Base-by-base conservation (phyloP, 345 rosid genomes). In the Moringa oleifera region DNA sequence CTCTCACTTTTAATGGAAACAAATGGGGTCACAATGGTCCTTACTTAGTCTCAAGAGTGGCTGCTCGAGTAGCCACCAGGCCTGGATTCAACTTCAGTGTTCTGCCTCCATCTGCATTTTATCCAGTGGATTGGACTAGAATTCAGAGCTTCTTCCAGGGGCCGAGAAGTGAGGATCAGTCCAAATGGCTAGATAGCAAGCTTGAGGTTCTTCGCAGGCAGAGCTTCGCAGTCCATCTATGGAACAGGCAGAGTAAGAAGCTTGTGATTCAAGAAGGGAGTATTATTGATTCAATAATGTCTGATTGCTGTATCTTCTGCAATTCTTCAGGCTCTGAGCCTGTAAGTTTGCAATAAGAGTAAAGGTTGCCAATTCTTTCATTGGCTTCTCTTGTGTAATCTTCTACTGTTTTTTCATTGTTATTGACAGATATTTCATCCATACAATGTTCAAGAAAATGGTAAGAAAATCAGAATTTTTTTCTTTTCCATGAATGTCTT, bases 11-110 rank as follows among this genome's bases (percentile, higher is more conserved):
- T 54, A 76, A 94, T 72, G 97, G 97, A 18, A 88, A 78, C 76
- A 94, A 82, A 71, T 94, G 99, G 99, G 99, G 99, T 5, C 95
- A 94, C 56, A 94, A 94, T 55, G 99, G 99, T 59, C 99, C 95
- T 0, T 90, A 94, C 62, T 65, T 94, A 51, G 96, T 90, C 20
- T 94, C 97, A 0, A 77, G 99, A 63, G 99, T 94, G 7, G 79
- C 88, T 19, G 60, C 81, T 6, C 80, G 88, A 60, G 64, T 88
- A 15, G 61, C 18, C 0, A 73, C 59, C 0, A 68, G 73, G 52
- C 66, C 84, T 19, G 83, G 79, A 25, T 71, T 69, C 25, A 61
- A 80, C 72, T 85, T 90, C 79, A 75, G 83, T 0, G 87, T 94
- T 33, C 41, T 86, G 83, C 89, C 92, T 7, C 96, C 93, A 3